Base-by-base conservation (phyloP, 805 yeast species). In the Barnettozyma salicaria region DNA sequence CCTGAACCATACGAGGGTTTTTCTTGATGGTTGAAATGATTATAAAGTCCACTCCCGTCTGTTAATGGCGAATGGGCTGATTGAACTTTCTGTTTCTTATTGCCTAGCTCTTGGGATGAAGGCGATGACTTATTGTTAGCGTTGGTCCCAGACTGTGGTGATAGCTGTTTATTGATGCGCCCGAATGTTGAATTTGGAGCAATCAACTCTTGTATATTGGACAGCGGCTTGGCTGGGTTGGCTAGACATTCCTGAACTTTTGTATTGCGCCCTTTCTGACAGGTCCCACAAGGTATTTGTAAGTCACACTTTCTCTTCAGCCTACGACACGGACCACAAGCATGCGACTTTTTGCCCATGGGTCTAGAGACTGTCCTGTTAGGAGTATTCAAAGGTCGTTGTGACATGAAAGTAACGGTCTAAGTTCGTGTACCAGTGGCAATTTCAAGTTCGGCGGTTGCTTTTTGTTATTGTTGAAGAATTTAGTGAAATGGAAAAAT, bases 241-340 rank as follows among this genome's bases (percentile, higher is more conserved):
- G 49, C 50, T 12, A 51, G 13, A 30, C 58, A 53, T 35, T 53
- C 55, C 8, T 47, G 49, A 20, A 50, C 34, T 29, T 43, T 52
- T 9, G 45, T 43, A 28, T 45, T 47, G 6, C 53, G 38, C 2
- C 56, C 58, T 18, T 50, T 42, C 20, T 45, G 42, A 25, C 58
- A 53, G 2, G 55, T 50, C 6, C 53, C 46, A 40, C 58, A 53
- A 5, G 58, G 58, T 10, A 53, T 38, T 27, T 47, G 48, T 4
- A 53, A 31, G 31, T 53, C 56, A 32, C 58, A 53, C 27, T 49
- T 53, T 19, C 58, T 36, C 39, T 53, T 53, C 18, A 53, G 41
- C 9, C 58, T 41, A 16, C 58, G 52, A 34, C 58, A 53, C 1
- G 58, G 58, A 1, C 58, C 58, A 41, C 58, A 53, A 8, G 58